phyloP scores from a whole-genome alignment of 805 yeast species.

The Wickerhamiella shivajii region DNA sequence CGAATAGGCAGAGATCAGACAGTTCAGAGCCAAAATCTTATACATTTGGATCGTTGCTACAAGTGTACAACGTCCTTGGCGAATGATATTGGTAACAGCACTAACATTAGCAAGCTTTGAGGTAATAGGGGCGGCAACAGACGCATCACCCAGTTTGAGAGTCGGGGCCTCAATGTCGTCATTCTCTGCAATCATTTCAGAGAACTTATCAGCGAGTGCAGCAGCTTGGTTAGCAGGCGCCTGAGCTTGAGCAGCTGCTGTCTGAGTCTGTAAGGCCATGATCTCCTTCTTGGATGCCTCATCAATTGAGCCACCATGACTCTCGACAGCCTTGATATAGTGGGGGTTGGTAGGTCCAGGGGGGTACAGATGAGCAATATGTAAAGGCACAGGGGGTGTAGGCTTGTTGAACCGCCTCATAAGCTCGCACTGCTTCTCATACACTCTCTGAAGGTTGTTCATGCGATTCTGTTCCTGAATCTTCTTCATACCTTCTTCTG shows the following conservation, averaged over 20 bases:
- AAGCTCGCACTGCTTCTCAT: conserved; percentile 70
- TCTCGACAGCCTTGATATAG: conserved; percentile 72
- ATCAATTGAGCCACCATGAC: conserved; percentile 63
- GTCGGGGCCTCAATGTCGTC: conserved; percentile 79
- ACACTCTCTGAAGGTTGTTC: conserved; percentile 49
- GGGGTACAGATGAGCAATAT: conserved; percentile 91
- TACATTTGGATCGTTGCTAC: conserved; percentile 98
- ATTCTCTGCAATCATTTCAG: conserved; percentile 38
- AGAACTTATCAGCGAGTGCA: conserved; percentile 47
- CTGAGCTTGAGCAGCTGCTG: conserved; percentile 24
- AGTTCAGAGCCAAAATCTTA: conserved; percentile 90
- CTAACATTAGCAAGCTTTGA: conserved; percentile 85
- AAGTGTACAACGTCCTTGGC: conserved; percentile 97
- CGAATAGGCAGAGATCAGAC: conserved; percentile 93
- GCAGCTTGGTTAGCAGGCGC: conserved; percentile 25
- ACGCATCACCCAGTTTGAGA: conserved; percentile 92
- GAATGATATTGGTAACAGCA: conserved; percentile 81
- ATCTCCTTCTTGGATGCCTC: conserved; percentile 35
- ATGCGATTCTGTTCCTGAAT: conserved; percentile 65
- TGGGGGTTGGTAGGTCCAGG: conserved; percentile 89
- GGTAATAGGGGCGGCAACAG: conserved; percentile 98
- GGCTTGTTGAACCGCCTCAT: conserved; percentile 63
- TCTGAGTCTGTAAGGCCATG: conserved; percentile 25
- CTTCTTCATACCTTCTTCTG: conserved; percentile 84
- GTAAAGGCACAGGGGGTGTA: conserved; percentile 64